These are phyloP conservation scores for Phlebiopsis flavidoalba DNA, from an alignment of 768 basidiomycete genomes.

Conservation along the genomic window DNA sequence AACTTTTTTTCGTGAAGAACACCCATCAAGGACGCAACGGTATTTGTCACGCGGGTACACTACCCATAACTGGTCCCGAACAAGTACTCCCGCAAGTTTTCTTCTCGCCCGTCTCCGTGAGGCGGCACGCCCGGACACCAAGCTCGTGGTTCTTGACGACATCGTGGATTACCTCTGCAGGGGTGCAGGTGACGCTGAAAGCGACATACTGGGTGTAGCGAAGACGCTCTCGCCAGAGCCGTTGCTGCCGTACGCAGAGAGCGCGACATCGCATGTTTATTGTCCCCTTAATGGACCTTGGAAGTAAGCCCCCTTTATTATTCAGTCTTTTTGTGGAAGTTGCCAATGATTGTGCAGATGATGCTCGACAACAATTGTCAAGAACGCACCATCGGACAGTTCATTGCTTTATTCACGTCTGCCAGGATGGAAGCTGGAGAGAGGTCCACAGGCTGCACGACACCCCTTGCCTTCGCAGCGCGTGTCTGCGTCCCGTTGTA, in stretches of 20 bases:
- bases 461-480: constrained; percentile 6
- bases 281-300: constrained; percentile 21
- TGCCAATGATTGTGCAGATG: constrained; percentile 28
- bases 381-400: constrained; percentile 26
- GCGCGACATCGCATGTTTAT: constrained; percentile 4
- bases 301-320: neutral
- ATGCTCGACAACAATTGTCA: constrained; percentile 23
- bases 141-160: constrained; percentile 36
- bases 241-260: constrained; percentile 22
- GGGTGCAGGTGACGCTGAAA: neutral
- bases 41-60: constrained; percentile 33
- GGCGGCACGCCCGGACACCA: constrained; percentile 32
- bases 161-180: constrained; percentile 27
- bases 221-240: constrained; percentile 20
- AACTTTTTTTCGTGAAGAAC: constrained; percentile 29
- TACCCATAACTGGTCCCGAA: constrained; percentile 35
- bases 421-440: constrained; percentile 28
- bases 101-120: constrained; percentile 34
- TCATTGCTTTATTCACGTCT: constrained; percentile 16
- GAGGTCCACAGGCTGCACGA: neutral
- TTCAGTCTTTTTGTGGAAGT: too few species aligned
- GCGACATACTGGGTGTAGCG: constrained; percentile 21
- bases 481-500: constrained; percentile 4
- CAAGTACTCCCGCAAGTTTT: constrained; percentile 23
- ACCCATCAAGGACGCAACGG: constrained; percentile 31